These are phyloP conservation scores for Calvatia gigantea DNA, from an alignment of 768 basidiomycete species.

Conservation along the genomic window DNA sequence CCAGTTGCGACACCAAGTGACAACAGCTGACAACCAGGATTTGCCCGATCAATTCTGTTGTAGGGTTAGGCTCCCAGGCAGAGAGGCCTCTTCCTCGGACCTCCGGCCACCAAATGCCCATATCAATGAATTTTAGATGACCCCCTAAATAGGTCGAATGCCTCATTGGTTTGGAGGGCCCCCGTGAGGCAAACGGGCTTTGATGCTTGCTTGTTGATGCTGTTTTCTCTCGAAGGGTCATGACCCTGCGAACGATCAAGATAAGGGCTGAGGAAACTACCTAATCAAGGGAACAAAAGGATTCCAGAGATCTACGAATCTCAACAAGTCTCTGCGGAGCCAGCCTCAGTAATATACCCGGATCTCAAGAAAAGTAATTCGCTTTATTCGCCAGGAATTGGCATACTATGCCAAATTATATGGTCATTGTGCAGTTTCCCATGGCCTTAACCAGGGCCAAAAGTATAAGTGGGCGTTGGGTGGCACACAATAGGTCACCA, in stretches of 20 bases:
- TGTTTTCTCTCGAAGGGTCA: background rate
- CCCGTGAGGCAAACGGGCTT: background rate
- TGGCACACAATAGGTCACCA: background rate
- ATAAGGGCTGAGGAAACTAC: background rate
- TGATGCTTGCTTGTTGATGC: background rate
- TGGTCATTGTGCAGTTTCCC: background rate
- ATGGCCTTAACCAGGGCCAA: background rate
- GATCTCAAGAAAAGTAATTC: too few species aligned
- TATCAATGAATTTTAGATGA: too few species aligned
- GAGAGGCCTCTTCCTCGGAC: too few species aligned
- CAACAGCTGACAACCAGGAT: too few species aligned
- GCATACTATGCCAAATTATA: background rate
- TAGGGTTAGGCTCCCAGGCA: too few species aligned
- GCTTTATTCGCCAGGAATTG: too few species aligned
- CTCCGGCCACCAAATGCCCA: too few species aligned
- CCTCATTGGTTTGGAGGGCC: too few species aligned
- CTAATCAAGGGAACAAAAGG: slow-evolving; percentile 9
- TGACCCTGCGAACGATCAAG: background rate
- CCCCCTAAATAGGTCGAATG: too few species aligned
- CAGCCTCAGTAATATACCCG: background rate
- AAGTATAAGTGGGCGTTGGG: background rate
- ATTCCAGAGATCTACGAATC: background rate
- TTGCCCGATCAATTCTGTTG: too few species aligned
- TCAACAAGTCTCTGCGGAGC: background rate
- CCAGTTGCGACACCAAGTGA: too few species aligned